Evolutionary conservation across 306 rosid species (phyloP).

Genomic region (Delonix regia): DNA sequence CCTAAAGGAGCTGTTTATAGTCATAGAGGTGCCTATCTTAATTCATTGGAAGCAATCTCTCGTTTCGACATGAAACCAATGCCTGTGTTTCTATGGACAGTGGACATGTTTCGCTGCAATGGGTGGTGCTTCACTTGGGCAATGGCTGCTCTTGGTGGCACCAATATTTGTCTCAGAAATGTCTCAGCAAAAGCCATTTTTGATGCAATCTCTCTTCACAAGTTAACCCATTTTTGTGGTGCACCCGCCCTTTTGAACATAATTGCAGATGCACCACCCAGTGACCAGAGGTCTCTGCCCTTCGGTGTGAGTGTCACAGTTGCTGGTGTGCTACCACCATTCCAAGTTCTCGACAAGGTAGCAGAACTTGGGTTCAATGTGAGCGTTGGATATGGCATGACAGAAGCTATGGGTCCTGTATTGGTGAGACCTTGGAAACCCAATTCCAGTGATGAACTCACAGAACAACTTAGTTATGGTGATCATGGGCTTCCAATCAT

Average conservation of each 20-base stretch:
- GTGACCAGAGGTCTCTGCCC: slow-evolving; percentile 34
- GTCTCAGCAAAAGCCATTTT: slow-evolving; percentile 53
- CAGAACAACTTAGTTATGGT: slow-evolving; percentile 25
- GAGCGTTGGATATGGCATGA: slow-evolving; percentile 89
- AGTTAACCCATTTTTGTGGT: slow-evolving; percentile 74
- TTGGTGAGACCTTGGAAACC: slow-evolving; percentile 58
- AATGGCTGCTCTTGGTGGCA: slow-evolving; percentile 78
- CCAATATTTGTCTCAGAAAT: slow-evolving; percentile 61
- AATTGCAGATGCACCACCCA: slow-evolving; percentile 43
- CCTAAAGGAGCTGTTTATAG: slow-evolving; percentile 85
- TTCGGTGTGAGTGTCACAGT: slow-evolving; percentile 61
- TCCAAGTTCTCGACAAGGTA: slow-evolving; percentile 48
- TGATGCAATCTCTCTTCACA: slow-evolving; percentile 58
- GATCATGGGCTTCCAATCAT: slow-evolving; percentile 34
- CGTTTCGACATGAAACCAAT: slow-evolving; percentile 45
- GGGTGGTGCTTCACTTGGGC: slow-evolving; percentile 94
- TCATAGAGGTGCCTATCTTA: slow-evolving; percentile 71
- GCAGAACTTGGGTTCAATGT: slow-evolving; percentile 64
- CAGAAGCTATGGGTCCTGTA: slow-evolving; percentile 77
- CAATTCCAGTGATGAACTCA: slow-evolving; percentile 32
- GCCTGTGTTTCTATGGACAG: slow-evolving; percentile 86
- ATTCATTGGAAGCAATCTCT: slow-evolving; percentile 60
- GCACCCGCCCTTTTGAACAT: slow-evolving; percentile 64
- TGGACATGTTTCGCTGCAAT: slow-evolving; percentile 93
- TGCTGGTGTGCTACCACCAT: slow-evolving; percentile 71